Percentiles rank a stretch among this genome's conserved stretches.
Conservation (phyloP, 768 basidiomycete genomes). For the Cyclocybe aegerita region DNA sequence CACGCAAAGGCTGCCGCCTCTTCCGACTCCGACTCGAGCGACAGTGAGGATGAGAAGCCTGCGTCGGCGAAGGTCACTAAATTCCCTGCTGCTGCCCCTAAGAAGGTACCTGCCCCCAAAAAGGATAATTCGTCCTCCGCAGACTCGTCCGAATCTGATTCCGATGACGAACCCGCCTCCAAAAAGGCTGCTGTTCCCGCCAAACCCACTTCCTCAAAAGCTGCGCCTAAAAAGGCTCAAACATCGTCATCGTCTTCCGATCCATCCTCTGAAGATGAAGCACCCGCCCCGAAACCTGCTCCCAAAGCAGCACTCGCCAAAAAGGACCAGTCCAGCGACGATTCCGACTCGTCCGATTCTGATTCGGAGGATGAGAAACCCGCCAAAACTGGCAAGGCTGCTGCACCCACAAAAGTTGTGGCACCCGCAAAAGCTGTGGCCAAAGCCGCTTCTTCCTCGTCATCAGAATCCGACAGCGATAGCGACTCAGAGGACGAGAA, state of each 20-base stretch:
- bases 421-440: conserved; percentile 8
- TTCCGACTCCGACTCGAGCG: conserved; percentile 35
- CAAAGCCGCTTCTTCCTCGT: conserved; percentile 20
- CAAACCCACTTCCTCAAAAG: not conserved
- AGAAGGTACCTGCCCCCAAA: conserved; percentile 13
- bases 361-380: conserved; percentile 13
- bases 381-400: not conserved
- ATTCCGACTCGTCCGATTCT: conserved; percentile 12
- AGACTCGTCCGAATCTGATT: conserved; percentile 13
- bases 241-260: conserved; percentile 14
- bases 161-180: conserved; percentile 6
- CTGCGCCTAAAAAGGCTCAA: conserved; percentile 4
- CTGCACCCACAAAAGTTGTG: conserved; percentile 10
- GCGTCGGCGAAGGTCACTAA: conserved; percentile 22
- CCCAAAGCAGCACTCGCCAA: conserved; percentile 19
- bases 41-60: conserved; percentile 34
- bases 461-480: conserved; percentile 17
- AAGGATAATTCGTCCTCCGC: conserved; percentile 8
- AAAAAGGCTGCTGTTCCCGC: conserved; percentile 6
- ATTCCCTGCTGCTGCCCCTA: conserved; percentile 8
- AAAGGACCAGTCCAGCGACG: conserved; percentile 7
- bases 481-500: conserved; percentile 23
- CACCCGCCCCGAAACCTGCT: conserved; percentile 10
- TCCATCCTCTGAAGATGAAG: conserved; percentile 18
- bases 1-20: conserved; percentile 35